A percentile compares a stretch with the other conserved stretches of the same genome.
Conservation (phyloP, 768 basidiomycete genomes). For the Serendipita sp. region DNA sequence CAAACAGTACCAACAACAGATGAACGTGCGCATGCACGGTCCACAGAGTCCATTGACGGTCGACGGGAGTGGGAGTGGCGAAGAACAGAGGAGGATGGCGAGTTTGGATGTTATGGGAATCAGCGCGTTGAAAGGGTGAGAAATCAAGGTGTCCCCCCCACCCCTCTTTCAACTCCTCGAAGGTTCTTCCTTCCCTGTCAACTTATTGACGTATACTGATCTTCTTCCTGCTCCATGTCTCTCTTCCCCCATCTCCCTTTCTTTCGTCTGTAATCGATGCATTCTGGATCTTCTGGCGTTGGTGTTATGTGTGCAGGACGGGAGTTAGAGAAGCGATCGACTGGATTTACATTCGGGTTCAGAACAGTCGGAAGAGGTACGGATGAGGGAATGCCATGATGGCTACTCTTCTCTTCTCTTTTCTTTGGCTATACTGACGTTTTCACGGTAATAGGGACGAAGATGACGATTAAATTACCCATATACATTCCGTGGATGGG, state of each 20-base stretch:
- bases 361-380: slow-evolving; percentile 59
- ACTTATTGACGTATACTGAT: too few species aligned
- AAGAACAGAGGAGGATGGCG: slow-evolving; percentile 40
- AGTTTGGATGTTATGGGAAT: slow-evolving; percentile 83
- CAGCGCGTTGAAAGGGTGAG: slow-evolving; percentile 80
- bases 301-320: too few species aligned
- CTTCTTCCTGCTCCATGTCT: too few species aligned
- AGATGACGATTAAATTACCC: neutral
- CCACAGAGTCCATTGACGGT: slow-evolving; percentile 23
- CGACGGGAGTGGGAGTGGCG: slow-evolving; percentile 22
- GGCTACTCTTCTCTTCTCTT: neutral
- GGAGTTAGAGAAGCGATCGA: slow-evolving; percentile 83
- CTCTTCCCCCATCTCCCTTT: too few species aligned
- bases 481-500: too few species aligned
- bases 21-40: slow-evolving; percentile 40
- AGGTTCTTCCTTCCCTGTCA: too few species aligned
- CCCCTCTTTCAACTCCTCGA: too few species aligned
- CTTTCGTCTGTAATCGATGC: too few species aligned
- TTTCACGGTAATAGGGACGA: neutral
- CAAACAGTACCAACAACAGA: slow-evolving; percentile 29
- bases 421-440: too few species aligned
- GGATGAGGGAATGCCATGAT: neutral
- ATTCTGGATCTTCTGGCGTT: too few species aligned
- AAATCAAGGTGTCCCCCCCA: too few species aligned
- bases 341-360: slow-evolving; percentile 88